These are phyloP conservation scores for Penicillium hordei DNA, from an alignment of 2,329 filamentous ascomycete genomes.

Conservation along the genomic window DNA sequence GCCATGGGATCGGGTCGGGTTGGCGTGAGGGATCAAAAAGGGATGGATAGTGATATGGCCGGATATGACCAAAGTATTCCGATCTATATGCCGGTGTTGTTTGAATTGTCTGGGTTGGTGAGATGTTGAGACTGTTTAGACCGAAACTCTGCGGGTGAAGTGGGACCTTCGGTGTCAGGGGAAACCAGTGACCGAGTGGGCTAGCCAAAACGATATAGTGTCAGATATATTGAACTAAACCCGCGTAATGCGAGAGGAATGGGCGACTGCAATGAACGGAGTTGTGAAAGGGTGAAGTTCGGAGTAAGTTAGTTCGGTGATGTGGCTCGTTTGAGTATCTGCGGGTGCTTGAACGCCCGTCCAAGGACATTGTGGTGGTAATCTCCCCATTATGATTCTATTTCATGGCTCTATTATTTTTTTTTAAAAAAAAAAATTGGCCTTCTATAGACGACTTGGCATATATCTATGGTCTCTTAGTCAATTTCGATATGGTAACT, in stretches of 20 bases:
- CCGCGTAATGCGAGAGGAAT: not conserved
- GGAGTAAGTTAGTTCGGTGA: conserved; percentile 1
- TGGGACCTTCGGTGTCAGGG: conserved; percentile 31
- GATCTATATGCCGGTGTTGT: conserved; percentile 24
- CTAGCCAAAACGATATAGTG: conserved; percentile 11
- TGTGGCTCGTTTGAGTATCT: conserved; percentile 6
- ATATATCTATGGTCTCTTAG: not conserved
- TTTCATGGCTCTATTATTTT: not conserved
- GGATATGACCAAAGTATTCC: conserved; percentile 8
- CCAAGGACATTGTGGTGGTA: not conserved
- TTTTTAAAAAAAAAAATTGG: not conserved
- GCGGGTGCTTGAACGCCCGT: not conserved
- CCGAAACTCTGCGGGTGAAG: conserved; percentile 25
- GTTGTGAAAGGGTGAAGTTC: conserved; percentile 1
- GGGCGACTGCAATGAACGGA: not conserved
- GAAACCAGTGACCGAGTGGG: conserved; percentile 25
- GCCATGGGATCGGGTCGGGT: conserved; percentile 51
- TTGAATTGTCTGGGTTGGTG: conserved; percentile 25
- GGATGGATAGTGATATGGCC: conserved; percentile 7
- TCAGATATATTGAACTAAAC: not conserved
- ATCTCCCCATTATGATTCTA: not conserved
- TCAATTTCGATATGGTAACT: not conserved
- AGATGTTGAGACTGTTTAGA: conserved; percentile 24
- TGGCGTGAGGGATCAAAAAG: conserved; percentile 15
- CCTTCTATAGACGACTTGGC: not conserved